phyloP scores from a whole-genome alignment of 2,329 filamentous ascomycete genomes.

The Cladosporium oxysporum region DNA sequence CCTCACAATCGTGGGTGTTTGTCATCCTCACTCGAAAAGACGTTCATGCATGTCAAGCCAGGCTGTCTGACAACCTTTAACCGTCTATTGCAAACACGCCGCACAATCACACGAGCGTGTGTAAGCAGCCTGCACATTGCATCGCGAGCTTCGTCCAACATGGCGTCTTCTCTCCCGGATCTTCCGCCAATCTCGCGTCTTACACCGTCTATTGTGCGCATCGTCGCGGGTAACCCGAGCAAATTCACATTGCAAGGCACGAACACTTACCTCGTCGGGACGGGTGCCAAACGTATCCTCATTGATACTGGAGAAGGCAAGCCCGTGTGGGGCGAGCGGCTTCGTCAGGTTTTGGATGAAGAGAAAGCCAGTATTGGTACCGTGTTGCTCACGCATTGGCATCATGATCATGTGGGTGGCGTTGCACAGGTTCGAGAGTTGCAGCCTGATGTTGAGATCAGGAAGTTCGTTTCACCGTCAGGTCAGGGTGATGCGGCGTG shows the following conservation, averaged over 20 bases:
- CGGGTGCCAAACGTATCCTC: constrained; percentile 70
- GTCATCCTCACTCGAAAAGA: not conserved
- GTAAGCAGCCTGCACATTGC: not conserved
- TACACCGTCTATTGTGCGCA: constrained; percentile 75
- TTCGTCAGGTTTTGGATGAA: constrained; percentile 64
- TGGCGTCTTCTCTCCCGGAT: constrained; percentile 50
- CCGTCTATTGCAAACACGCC: not conserved
- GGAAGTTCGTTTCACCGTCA: constrained; percentile 52
- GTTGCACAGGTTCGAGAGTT: constrained; percentile 66
- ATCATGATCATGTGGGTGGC: constrained; percentile 80
- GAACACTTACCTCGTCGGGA: constrained; percentile 91
- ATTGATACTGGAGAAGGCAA: constrained; percentile 88
- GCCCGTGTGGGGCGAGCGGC: constrained; percentile 67
- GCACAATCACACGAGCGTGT: not conserved
- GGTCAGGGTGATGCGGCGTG: constrained; percentile 24
- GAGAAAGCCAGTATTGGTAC: constrained; percentile 70
- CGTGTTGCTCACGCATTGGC: constrained; percentile 87
- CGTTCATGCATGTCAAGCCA: not conserved
- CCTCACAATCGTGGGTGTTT: not conserved
- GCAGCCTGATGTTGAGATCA: constrained; percentile 64
- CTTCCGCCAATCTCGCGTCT: constrained; percentile 76
- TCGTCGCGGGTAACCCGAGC: constrained; percentile 86
- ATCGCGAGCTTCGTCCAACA: not conserved
- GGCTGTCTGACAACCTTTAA: not conserved
- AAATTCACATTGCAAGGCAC: constrained; percentile 79